phyloP scores from a whole-genome alignment of 2,329 filamentous ascomycete genomes.

The Coniella vitis region DNA sequence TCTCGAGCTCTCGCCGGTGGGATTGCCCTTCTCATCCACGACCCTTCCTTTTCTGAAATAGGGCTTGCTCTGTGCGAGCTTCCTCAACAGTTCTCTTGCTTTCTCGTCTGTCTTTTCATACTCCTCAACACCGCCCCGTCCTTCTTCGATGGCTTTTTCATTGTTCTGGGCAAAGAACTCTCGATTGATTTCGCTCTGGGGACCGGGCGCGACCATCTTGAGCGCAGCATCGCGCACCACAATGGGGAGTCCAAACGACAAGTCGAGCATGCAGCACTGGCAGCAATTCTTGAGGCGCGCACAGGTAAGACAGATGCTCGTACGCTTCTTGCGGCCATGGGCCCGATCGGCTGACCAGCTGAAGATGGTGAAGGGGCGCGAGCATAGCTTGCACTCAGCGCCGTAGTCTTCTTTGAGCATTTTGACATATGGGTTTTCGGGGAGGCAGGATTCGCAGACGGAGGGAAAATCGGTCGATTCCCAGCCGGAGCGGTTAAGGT shows the following conservation, averaged over 20 bases:
- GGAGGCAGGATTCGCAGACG: slow-evolving; percentile 86
- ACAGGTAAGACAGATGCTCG: slow-evolving; percentile 93
- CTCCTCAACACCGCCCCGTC: slow-evolving; percentile 74
- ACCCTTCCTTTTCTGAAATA: slow-evolving; percentile 86
- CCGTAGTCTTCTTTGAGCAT: slow-evolving; percentile 98
- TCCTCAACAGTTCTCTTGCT: slow-evolving; percentile 76
- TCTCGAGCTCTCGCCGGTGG: slow-evolving; percentile 31
- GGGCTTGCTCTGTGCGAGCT: slow-evolving; percentile 85
- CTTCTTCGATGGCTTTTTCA: slow-evolving; percentile 91
- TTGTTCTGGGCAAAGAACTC: slow-evolving; percentile 98
- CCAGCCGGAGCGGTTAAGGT: slow-evolving; percentile 92
- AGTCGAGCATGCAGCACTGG: slow-evolving; percentile 96
- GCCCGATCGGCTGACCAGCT: slow-evolving; percentile 91
- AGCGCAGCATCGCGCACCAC: slow-evolving; percentile 91
- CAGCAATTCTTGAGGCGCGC: slow-evolving; percentile 98
- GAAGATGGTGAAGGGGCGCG: slow-evolving; percentile 91
- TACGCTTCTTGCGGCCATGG: slow-evolving; percentile 79
- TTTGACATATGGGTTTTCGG: slow-evolving; percentile 95
- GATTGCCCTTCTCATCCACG: slow-evolving; percentile 53
- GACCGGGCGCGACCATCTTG: slow-evolving; percentile 95
- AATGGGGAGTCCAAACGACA: slow-evolving; percentile 92
- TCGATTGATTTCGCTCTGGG: slow-evolving; percentile 85
- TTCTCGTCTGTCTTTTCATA: slow-evolving; percentile 98
- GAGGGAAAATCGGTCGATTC: slow-evolving; percentile 88
- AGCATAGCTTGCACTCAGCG: slow-evolving; percentile 82